Conservation (phyloP, 805 yeast genomes). For the Torulaspora gathmanii region DNA sequence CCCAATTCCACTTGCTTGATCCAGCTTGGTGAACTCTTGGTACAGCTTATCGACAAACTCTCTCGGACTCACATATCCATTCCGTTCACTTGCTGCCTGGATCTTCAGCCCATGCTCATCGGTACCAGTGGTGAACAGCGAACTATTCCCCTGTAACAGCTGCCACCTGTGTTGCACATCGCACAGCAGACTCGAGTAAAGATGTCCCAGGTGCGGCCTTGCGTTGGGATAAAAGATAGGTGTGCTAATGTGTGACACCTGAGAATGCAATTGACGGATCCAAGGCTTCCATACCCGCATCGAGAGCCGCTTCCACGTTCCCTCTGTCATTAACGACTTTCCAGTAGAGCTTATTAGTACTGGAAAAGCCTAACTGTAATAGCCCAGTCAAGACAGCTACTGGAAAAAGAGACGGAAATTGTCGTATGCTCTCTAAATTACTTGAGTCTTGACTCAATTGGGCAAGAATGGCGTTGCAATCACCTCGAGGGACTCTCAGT, state of each 20-base stretch:
- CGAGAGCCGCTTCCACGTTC: not conserved
- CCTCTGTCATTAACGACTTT: not conserved
- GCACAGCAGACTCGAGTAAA: slow-evolving; percentile 78
- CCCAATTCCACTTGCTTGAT: slow-evolving; percentile 50
- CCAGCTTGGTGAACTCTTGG: slow-evolving; percentile 58
- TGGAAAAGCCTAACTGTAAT: not conserved
- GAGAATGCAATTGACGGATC: slow-evolving; percentile 7
- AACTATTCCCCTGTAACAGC: slow-evolving; percentile 40
- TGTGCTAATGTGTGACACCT: slow-evolving; percentile 57
- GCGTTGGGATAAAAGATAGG: slow-evolving; percentile 98
- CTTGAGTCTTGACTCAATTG: too few relatives aligned
- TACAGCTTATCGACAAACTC: slow-evolving; percentile 69
- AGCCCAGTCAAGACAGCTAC: too few relatives aligned
- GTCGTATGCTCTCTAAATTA: too few relatives aligned
- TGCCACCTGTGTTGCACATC: slow-evolving; percentile 80
- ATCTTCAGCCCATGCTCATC: slow-evolving; percentile 97
- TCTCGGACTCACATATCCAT: slow-evolving; percentile 49
- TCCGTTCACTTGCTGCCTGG: slow-evolving; percentile 70
- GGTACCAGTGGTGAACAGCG: slow-evolving; percentile 80
- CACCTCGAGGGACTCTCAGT: too few relatives aligned
- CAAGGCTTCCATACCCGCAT: slow-evolving; percentile 1
- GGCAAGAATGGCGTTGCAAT: too few relatives aligned
- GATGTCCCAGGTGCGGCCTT: slow-evolving; percentile 87
- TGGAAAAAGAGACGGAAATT: too few relatives aligned
- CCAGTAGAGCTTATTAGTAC: not conserved